Evolutionary conservation across 768 basidiomycete genomes (phyloP).

Genomic region (Tricholoma terreum): DNA sequence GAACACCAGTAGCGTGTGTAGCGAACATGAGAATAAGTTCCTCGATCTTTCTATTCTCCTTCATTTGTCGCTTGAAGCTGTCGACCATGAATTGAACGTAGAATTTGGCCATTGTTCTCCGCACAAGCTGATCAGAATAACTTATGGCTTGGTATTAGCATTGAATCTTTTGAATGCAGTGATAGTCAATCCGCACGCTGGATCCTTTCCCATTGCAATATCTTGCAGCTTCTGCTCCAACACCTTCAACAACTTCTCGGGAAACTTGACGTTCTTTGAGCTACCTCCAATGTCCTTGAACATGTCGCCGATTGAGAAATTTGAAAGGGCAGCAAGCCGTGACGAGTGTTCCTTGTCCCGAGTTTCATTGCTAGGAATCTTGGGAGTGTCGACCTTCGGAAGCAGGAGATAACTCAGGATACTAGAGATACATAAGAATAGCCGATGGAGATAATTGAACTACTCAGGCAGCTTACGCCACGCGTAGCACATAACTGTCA

Average conservation of each 20-base stretch:
- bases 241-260: slow-evolving; percentile 89
- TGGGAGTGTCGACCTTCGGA: slow-evolving; percentile 46
- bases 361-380: slow-evolving; percentile 30
- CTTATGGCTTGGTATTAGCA: slow-evolving; percentile 36
- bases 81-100: slow-evolving; percentile 88
- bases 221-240: slow-evolving; percentile 86
- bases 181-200: slow-evolving; percentile 56
- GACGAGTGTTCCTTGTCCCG: slow-evolving; percentile 66
- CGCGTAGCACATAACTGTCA: slow-evolving; percentile 73
- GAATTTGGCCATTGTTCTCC: slow-evolving; percentile 89
- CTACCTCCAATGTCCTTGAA: slow-evolving; percentile 79
- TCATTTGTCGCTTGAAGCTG: slow-evolving; percentile 84
- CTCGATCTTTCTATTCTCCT: slow-evolving; percentile 96
- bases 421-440: slow-evolving; percentile 35
- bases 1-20: slow-evolving; percentile 79
- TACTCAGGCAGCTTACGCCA: slow-evolving; percentile 56
- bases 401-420: slow-evolving; percentile 69
- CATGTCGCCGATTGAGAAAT: slow-evolving; percentile 70
- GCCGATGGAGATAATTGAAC: background rate
- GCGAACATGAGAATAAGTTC: slow-evolving; percentile 97
- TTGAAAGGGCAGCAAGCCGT: slow-evolving; percentile 66
- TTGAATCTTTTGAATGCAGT: background rate
- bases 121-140: slow-evolving; percentile 86
- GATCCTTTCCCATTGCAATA: slow-evolving; percentile 91
- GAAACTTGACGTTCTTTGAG: slow-evolving; percentile 86